Evolutionary conservation across 495 filamentous ascomycete genomes (phyloP), one percentile per base, ranked within the genome.

Genomic region (Jackrogersella minutella): DNA sequence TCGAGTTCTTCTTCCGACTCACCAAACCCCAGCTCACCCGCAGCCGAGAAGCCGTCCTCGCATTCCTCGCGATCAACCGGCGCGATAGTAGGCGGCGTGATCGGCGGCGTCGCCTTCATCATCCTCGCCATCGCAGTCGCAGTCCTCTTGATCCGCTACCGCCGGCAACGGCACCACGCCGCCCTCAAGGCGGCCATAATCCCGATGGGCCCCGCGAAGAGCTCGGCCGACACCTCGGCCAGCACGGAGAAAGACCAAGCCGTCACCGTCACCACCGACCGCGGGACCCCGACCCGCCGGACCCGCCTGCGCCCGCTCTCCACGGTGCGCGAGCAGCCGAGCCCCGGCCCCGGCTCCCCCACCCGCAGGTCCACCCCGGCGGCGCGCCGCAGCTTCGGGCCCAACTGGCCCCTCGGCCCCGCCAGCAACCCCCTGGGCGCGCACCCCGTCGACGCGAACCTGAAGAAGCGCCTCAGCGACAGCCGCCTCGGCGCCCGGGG

Each of bases 391-490:
- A 72, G 58, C 57, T 66, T 53, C 39, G 50, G 58, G 1, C 64
- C 61, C 1, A 66, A 65, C 14, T 71, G 71, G 68, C 68, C 71
- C 11, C 58, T 71, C 21, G 49, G 61, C 2, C 30, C 60, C 3
- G 26, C 9, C 28, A 36, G 31, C 5, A 72, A 62, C 30, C 65
- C 69, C 0, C 28, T 72, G 0, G 58, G 39, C 8, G 43, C 60
- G 8, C 72, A 72, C 39, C 72, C 72, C 0, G 39, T 74, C 30
- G 65, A 68, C 26, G n/a, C 33, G 11, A 22, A 40, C 34, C 21
- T 62, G n/a, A 62, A 50, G 33, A 71, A 58, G 43, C 61, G 71
- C 11, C 33, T 61, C 0, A 71, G 55, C 34, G 54, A 54, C 24
- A 59, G 44, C 31, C 30, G 52, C 7, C 22, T 53, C 5, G 52